Percentiles rank a stretch among this genome's conserved stretches.
These are phyloP conservation scores for Calonectria hawksworthii DNA, from an alignment of 2,329 filamentous ascomycete genomes.

Conservation along the genomic window DNA sequence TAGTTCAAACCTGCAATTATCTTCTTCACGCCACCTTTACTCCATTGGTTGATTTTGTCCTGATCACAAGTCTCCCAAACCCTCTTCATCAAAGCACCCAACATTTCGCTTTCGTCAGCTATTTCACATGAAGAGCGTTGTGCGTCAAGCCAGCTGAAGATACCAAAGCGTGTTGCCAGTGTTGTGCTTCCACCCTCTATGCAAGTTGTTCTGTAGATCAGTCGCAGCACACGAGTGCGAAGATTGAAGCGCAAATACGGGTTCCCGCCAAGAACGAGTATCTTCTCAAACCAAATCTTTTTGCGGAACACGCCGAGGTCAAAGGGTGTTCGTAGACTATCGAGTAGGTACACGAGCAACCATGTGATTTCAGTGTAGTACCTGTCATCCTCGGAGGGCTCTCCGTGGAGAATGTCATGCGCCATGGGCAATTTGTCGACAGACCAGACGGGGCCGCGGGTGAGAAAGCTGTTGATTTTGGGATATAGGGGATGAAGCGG, in stretches of 20 bases:
- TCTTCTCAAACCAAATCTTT: constrained; percentile 79
- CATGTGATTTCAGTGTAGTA: constrained; percentile 82
- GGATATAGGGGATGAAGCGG: constrained; percentile 87
- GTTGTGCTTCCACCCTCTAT: constrained; percentile 83
- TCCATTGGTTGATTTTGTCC: constrained; percentile 77
- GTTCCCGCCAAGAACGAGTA: constrained; percentile 78
- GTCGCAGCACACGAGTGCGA: constrained; percentile 70
- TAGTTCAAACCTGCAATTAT: constrained; percentile 39
- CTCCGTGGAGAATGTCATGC: constrained; percentile 71
- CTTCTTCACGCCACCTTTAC: constrained; percentile 61
- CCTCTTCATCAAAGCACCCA: constrained; percentile 68
- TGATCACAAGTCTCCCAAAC: constrained; percentile 77
- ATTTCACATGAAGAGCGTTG: constrained; percentile 62
- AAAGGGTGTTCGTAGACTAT: constrained; percentile 70
- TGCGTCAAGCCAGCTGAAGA: constrained; percentile 81
- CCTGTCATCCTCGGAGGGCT: constrained; percentile 79
- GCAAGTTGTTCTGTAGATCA: constrained; percentile 77
- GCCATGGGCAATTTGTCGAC: constrained; percentile 80
- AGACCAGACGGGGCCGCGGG: constrained; percentile 82
- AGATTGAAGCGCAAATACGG: constrained; percentile 72
- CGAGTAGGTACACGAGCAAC: constrained; percentile 79
- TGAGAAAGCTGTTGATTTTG: constrained; percentile 89
- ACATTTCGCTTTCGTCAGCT: constrained; percentile 61
- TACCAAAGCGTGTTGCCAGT: constrained; percentile 82
- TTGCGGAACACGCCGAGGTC: constrained; percentile 75